Percentiles rank a stretch among this genome's conserved stretches.
These are phyloP conservation scores for Geotrichum klebahnii DNA, from an alignment of 1,139 yeast genomes.

Conservation along the genomic window DNA sequence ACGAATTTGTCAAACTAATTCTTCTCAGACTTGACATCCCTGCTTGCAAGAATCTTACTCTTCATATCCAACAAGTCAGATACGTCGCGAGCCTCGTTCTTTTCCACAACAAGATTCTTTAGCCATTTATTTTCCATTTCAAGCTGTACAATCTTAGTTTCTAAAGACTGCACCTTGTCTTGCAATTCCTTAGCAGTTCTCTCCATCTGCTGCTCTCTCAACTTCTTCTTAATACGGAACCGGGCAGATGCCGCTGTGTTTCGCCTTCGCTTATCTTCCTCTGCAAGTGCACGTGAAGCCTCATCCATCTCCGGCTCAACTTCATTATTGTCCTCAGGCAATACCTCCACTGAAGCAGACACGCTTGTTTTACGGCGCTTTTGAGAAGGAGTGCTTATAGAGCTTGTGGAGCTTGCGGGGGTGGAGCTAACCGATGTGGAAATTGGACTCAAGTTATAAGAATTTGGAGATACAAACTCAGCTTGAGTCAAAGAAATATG, in stretches of 20 bases:
- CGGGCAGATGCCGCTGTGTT: conserved; percentile 81
- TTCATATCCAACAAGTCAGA: conserved; percentile 34
- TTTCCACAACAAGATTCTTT: conserved; percentile 70
- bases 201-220: conserved; percentile 83
- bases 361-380: conserved; percentile 9
- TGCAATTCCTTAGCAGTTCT: conserved; percentile 57
- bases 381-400: not conserved
- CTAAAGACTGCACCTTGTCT: conserved; percentile 57
- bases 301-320: conserved; percentile 11
- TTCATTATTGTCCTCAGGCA: not conserved
- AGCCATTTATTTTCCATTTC: conserved; percentile 83
- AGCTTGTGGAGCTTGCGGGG: conserved; percentile 13
- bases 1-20: not conserved
- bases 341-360: not conserved
- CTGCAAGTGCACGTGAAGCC: conserved; percentile 38
- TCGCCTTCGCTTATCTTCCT: conserved; percentile 63
- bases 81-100: conserved; percentile 42
- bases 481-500: conserved; percentile 1
- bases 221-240: conserved; percentile 73
- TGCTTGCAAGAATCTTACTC: conserved; percentile 25
- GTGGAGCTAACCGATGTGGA: conserved; percentile 11
- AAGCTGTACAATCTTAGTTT: conserved; percentile 58
- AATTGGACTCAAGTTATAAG: not conserved
- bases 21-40: not conserved
- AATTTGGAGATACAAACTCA: conserved; percentile 4